Evolutionary conservation across 345 rosid genomes (phyloP), one percentile per base, ranked within the genome.

Genomic region (Citrus reticulata): DNA sequence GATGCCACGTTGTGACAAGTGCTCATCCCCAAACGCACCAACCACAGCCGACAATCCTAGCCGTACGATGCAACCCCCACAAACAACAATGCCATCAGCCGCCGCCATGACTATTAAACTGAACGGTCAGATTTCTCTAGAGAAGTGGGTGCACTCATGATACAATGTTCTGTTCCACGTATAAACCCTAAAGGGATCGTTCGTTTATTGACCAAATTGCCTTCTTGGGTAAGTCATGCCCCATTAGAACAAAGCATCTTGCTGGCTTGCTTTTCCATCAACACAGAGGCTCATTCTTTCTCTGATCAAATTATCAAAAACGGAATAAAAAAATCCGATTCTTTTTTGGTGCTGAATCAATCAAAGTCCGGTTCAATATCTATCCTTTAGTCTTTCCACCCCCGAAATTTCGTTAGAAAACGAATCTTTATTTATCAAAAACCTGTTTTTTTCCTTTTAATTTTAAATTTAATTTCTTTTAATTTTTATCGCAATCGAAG

Each of bases 281-380:
- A 27, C 40, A n/a, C 3, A 13, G 30, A 58, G 32, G 39, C 7
- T n/a, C 51, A 57, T 6, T 63, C 20, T 30, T 54, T 55, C 68
- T 73, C 60, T 75, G 77, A 37, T 83, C 80, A 68, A 68, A 78
- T 72, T 74, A 5, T 68, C 76, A 6, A 7, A 34, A 62, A 76
- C 25, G 37, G 55, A 76, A n/a, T 35, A n/a, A 57, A 67, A 14
- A 57, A 67, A 25, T 13, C 11, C 24, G 61, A 49, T 7, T 76
- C 55, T 35, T 34, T 77, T 37, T 37, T 67, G 17, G 9, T 51
- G 59, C 61, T 39, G 57, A 79, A 76, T 27, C 75, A n/a, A 78
- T 13, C 72, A 27, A 74, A 74, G 67, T 25, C 81, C 25, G 61
- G 65, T 70, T n/a, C 46, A 4, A 58, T 40, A 72, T 35, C 72